Evolutionary conservation across 495 filamentous ascomycete species (phyloP), one percentile per base, ranked within the genome.

Genomic region (Aspergillus cavernicola): DNA sequence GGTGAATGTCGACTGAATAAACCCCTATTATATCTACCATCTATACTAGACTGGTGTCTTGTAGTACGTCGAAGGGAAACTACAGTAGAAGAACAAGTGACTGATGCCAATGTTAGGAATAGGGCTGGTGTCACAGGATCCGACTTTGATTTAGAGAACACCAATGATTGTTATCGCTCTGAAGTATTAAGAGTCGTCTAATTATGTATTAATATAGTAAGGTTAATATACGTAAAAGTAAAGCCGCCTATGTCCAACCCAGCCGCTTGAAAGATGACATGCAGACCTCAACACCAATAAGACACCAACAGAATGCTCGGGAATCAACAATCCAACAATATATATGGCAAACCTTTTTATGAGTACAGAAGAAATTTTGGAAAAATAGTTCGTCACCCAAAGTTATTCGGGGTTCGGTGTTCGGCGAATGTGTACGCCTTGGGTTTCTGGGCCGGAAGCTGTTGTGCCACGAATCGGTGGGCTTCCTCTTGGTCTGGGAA

Each of bases 361-460:
- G 58, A 36, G 49, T 55, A 53, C 43, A 64, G 16, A 57, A 49
- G 39, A 32, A 41, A 52, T 13, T 31, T 31, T 11, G 32, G 29
- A 13, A 49, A 33, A 24, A 49, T 32, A 56, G 13, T 41, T 26
- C 20, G 13, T 39, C 42, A 47, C 31, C 44, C 32, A 10, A 75
- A 77, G 58, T 73, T 62, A 47, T 59, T 69, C 29, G 69, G 66
- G 20, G 73, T 72, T 46, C 66, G 60, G 53, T 75, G 73, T 53
- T 70, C 68, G 51, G 66, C 67, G 60, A 78, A 78, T 26, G 69
- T 69, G 46, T 73, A 79, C 22, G 62, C 67, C 58, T 74, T 74
- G 11, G 69, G 65, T 52, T 69, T 69, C 33, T 74, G 70, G 9
- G 65, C 66, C 18, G 66, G 58, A 46, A 76, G 57, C 48, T 75